Base-by-base conservation (phyloP, 257 asterid genomes). In the Perilla frutescens region DNA sequence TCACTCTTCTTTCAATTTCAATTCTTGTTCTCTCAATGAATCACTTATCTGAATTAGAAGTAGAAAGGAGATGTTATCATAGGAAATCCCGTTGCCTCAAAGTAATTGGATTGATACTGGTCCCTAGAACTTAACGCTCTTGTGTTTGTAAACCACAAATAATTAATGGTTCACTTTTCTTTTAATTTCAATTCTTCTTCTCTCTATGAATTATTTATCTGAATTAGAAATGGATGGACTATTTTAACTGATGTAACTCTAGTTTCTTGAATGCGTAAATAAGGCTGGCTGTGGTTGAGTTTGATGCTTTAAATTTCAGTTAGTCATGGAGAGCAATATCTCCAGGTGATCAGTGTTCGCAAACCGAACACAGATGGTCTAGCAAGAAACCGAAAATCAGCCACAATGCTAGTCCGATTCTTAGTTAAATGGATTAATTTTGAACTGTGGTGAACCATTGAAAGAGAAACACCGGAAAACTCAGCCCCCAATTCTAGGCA, bases 61-160 rank as follows among this genome's bases (percentile, higher is more conserved):
- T 68, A 29, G 13, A 39, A 43, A n/a, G 4, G 37, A 31, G 55
- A 26, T 15, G 65, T 69, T 54, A 20, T 26, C 20, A 56, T 2
- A 13, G 56, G 41, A 64, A 54, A 66, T 48, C 50, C 8, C 36
- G 9, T 53, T 15, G 45, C 45, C 15, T 62, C 44, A 39, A 58
- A 71, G 40, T 15, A n/a, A 36, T 49, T 47, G 41, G 44, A 48
- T 49, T 37, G 63, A 1, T 62, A 26, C 61, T 71, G 31, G 51
- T 48, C 68, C 37, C 8, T 47, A 37, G 60, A 39, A 49, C 34
- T 12, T 61, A 12, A 40, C 12, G 50, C 54, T 61, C 39, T 7
- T 59, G 26, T 20, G 3, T 32, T 37, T 62, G 7, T 13, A 62
- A 37, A 51, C 9, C 32, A 31, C 49, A 31, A 8, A 41, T 9